Conservation (phyloP, 331 rosid species). For the Acacia pycnantha region DNA sequence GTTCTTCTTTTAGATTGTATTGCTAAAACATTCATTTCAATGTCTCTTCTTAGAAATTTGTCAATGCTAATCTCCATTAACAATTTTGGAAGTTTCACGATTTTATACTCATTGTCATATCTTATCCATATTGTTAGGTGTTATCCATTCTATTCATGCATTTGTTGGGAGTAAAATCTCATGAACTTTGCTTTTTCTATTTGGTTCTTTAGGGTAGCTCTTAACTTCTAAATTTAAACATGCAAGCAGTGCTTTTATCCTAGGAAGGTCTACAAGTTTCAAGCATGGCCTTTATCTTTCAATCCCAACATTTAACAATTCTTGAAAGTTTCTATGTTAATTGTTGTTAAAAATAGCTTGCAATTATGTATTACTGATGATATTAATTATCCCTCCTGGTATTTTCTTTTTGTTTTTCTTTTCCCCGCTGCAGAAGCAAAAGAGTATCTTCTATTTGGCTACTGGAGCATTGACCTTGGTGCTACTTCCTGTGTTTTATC, state of each 20-base stretch:
- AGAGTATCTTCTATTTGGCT: slow-evolving; percentile 54
- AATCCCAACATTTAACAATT: background rate
- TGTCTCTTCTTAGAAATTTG: slow-evolving; percentile 29
- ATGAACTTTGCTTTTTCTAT: slow-evolving; percentile 1
- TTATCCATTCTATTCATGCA: slow-evolving; percentile 22
- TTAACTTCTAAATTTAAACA: slow-evolving; percentile 11
- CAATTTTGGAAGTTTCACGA: background rate
- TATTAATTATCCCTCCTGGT: background rate
- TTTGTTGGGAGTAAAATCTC: background rate
- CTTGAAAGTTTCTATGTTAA: background rate
- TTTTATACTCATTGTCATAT: slow-evolving; percentile 11
- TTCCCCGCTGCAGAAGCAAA: slow-evolving; percentile 42
- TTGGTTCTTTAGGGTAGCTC: slow-evolving; percentile 26
- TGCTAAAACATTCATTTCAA: too few species aligned
- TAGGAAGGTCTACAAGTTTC: background rate
- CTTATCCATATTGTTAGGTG: slow-evolving; percentile 16
- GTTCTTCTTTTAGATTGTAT: too few species aligned
- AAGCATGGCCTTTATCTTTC: background rate
- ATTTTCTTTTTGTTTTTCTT: slow-evolving; percentile 3
- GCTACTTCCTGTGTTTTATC: slow-evolving; percentile 68
- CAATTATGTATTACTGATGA: background rate
- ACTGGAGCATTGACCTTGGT: slow-evolving; percentile 54
- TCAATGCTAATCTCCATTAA: slow-evolving; percentile 16
- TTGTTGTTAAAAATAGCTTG: background rate
- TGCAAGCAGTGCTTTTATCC: background rate